Evolutionary conservation across 2,329 filamentous ascomycete genomes (phyloP).

Genomic region (Microascus cirrosus): DNA sequence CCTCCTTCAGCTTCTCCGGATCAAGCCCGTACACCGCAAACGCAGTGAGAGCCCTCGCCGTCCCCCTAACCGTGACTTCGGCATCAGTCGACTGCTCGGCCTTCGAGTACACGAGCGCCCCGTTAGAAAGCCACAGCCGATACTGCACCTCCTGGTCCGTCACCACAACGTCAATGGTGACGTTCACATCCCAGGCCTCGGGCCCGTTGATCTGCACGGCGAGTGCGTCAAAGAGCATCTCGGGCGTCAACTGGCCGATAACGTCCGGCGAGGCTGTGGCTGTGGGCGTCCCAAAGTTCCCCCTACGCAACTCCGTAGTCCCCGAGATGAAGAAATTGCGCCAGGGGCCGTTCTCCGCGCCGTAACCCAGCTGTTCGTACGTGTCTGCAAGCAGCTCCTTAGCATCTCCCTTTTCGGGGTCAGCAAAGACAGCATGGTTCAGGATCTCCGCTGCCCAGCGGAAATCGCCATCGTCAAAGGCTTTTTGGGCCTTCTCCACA

Average conservation of each 20-base stretch:
- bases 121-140: constrained; percentile 14
- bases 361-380: constrained; percentile 21
- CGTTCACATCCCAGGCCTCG: not conserved
- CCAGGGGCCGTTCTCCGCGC: constrained; percentile 26
- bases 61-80: not conserved
- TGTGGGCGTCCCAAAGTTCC: not conserved
- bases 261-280: not conserved
- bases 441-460: constrained; percentile 27
- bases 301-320: constrained; percentile 14
- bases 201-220: constrained; percentile 6
- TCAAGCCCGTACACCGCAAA: not conserved
- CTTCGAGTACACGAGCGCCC: constrained; percentile 1
- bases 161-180: constrained; percentile 6
- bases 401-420: constrained; percentile 7
- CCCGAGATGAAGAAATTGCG: constrained; percentile 24
- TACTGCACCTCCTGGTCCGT: constrained; percentile 10
- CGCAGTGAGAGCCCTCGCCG: not conserved
- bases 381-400: constrained; percentile 15
- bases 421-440: constrained; percentile 18
- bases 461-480: constrained; percentile 16
- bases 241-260: not conserved
- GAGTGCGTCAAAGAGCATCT: constrained; percentile 6
- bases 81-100: not conserved
- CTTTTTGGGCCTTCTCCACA: constrained; percentile 17
- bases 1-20: not conserved